phyloP scores from a whole-genome alignment of 2,329 filamentous ascomycete genomes.

The Colletotrichum kahawae region DNA sequence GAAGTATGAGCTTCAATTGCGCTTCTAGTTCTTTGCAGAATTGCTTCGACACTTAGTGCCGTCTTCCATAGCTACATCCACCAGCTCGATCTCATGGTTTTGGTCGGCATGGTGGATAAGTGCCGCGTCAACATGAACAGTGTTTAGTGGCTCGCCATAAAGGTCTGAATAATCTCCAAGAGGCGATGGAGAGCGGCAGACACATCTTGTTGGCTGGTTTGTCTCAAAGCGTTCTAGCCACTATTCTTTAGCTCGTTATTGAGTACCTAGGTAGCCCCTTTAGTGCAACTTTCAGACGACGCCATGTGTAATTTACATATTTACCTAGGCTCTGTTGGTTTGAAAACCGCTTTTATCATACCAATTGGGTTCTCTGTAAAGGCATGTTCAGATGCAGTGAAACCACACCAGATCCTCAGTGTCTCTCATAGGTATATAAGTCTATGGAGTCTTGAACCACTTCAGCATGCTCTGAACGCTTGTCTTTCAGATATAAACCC shows the following conservation, averaged over 20 bases:
- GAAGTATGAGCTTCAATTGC: neutral
- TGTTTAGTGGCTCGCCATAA: rapidly evolving
- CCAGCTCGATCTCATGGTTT: rapidly evolving
- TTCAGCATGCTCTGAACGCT: neutral
- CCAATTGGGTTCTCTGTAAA: neutral
- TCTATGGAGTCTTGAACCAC: neutral
- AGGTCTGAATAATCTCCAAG: neutral
- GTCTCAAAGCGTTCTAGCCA: neutral
- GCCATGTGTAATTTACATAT: neutral
- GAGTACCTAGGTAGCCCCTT: neutral
- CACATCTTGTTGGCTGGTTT: rapidly evolving
- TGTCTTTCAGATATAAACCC: neutral
- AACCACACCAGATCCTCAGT: neutral
- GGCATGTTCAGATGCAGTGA: neutral
- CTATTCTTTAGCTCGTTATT: neutral
- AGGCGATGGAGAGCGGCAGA: neutral
- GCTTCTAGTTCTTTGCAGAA: neutral
- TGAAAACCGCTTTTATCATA: neutral
- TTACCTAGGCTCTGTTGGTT: neutral
- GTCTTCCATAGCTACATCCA: neutral
- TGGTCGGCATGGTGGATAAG: neutral
- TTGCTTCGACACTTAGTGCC: no score
- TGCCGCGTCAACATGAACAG: rapidly evolving
- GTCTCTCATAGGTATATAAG: neutral
- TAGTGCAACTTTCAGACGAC: neutral